phyloP scores from a whole-genome alignment of 257 asterid genomes.

The Gentiana straminea region DNA sequence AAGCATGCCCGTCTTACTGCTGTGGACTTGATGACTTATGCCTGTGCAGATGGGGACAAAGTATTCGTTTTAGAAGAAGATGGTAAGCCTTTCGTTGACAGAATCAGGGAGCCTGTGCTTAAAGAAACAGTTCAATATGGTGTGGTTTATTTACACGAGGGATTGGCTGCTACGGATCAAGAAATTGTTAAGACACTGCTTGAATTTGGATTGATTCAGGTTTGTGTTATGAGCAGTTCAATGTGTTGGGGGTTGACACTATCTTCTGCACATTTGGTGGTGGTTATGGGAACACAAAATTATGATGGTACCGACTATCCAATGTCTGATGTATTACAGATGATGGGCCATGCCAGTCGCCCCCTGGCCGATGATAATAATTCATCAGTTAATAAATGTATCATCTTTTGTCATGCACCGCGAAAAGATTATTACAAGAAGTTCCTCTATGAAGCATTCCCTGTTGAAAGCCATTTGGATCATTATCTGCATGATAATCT shows the following conservation, averaged over 20 bases:
- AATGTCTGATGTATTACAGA: conserved; percentile 29
- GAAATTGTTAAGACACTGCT: conserved; percentile 28
- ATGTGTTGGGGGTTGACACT: conserved; percentile 32
- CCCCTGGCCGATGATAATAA: conserved; percentile 22
- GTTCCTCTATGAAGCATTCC: conserved; percentile 31
- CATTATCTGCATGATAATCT: conserved; percentile 26
- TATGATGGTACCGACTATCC: conserved; percentile 31
- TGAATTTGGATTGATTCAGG: conserved; percentile 31
- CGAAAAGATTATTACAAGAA: conserved; percentile 30
- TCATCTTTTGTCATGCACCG: conserved; percentile 34
- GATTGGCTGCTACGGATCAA: conserved; percentile 22
- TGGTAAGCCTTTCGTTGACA: conserved; percentile 19
- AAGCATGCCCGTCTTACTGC: conserved; percentile 30
- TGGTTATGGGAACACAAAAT: conserved; percentile 32
- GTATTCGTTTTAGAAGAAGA: conserved; percentile 15
- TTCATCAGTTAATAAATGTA: conserved; percentile 28
- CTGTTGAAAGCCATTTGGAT: conserved; percentile 32
- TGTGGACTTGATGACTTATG: conserved; percentile 30
- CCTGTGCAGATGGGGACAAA: conserved; percentile 17
- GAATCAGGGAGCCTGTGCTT: conserved; percentile 22
- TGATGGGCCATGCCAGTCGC: conserved; percentile 42
- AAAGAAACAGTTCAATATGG: conserved; percentile 21
- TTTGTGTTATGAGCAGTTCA: conserved; percentile 27
- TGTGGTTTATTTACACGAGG: conserved; percentile 31
- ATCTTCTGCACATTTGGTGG: conserved; percentile 29